Evolutionary conservation across 2,329 filamentous ascomycete species (phyloP).

Genomic region (Penicillium sp.): DNA sequence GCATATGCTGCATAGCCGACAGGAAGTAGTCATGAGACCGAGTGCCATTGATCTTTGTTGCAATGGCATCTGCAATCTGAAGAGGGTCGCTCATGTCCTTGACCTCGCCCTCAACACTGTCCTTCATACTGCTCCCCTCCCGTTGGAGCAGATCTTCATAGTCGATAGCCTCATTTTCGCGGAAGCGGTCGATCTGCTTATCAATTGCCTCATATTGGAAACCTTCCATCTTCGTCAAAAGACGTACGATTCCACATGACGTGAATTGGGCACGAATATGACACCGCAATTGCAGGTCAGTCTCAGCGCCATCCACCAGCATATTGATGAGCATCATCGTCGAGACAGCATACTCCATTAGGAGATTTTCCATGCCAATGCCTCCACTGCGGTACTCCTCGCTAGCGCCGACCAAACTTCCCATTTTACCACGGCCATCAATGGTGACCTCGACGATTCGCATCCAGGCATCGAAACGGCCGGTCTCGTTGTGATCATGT

Average conservation of each 20-base stretch:
- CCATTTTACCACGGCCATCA: constrained; percentile 97
- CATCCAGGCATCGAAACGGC: constrained; percentile 98
- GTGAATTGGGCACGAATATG: constrained; percentile 96
- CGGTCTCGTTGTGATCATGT: constrained; percentile 82
- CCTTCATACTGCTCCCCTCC: constrained; percentile 87
- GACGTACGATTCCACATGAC: constrained; percentile 90
- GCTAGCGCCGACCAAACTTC: constrained; percentile 91
- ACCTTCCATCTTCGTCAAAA: constrained; percentile 93
- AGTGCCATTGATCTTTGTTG: constrained; percentile 76
- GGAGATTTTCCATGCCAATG: constrained; percentile 95
- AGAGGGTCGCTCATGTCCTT: constrained; percentile 90
- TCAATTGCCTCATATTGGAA: constrained; percentile 99
- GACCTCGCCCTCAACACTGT: constrained; percentile 78
- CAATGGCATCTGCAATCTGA: constrained; percentile 93
- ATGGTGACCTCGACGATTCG: constrained; percentile 95
- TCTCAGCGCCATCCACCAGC: constrained; percentile 86
- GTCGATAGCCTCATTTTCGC: constrained; percentile 92
- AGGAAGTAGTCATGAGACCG: constrained; percentile 93
- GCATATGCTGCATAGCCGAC: constrained; percentile 89
- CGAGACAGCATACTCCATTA: constrained; percentile 98
- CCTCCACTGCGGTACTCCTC: constrained; percentile 94
- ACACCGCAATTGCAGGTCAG: constrained; percentile 84
- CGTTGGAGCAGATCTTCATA: constrained; percentile 95
- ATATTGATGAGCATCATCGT: constrained; percentile 95
- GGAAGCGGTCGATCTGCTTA: constrained; percentile 94